These are phyloP conservation scores for Saccharomyces pastorianus DNA, from an alignment of 1,139 yeast genomes.

Conservation along the genomic window DNA sequence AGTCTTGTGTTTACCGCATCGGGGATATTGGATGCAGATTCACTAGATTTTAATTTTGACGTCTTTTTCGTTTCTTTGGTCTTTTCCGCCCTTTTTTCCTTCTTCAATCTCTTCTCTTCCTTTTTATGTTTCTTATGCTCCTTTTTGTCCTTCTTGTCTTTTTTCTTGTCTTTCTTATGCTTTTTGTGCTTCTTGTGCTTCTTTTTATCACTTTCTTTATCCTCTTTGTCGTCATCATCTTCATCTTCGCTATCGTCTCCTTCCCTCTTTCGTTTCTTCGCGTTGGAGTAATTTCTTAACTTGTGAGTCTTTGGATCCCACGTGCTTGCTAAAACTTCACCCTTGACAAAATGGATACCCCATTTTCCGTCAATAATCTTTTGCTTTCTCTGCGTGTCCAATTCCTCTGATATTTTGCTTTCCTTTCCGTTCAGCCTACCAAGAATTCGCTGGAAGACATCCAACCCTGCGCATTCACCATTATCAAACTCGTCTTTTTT, in stretches of 20 bases:
- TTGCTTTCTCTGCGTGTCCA: constrained; percentile 60
- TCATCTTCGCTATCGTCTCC: constrained; percentile 2
- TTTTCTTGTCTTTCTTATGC: constrained; percentile 2
- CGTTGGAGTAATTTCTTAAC: constrained; percentile 25
- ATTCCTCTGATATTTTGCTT: constrained; percentile 46
- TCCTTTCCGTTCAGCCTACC: constrained; percentile 81
- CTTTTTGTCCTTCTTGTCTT: constrained; percentile 20
- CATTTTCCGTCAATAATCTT: constrained; percentile 67
- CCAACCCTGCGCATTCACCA: constrained; percentile 85
- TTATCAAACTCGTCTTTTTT: constrained; percentile 57
- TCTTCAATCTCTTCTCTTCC: constrained; percentile 26
- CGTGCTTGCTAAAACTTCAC: constrained; percentile 75
- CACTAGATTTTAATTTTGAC: constrained; percentile 11
- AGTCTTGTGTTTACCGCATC: constrained; percentile 52
- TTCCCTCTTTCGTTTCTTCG: background rate
- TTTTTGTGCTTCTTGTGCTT: constrained; percentile 1
- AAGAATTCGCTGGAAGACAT: constrained; percentile 81
- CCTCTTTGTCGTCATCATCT: background rate
- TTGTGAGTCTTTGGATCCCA: constrained; percentile 61
- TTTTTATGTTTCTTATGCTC: constrained; percentile 29
- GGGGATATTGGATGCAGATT: constrained; percentile 23
- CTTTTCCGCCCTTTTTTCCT: constrained; percentile 30
- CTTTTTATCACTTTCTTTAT: constrained; percentile 1
- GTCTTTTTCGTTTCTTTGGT: constrained; percentile 24
- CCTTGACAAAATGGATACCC: constrained; percentile 82